These are phyloP conservation scores for Globisporangium cederbergense DNA, from an alignment of 352 stramenopile genomes.

Conservation along the genomic window DNA sequence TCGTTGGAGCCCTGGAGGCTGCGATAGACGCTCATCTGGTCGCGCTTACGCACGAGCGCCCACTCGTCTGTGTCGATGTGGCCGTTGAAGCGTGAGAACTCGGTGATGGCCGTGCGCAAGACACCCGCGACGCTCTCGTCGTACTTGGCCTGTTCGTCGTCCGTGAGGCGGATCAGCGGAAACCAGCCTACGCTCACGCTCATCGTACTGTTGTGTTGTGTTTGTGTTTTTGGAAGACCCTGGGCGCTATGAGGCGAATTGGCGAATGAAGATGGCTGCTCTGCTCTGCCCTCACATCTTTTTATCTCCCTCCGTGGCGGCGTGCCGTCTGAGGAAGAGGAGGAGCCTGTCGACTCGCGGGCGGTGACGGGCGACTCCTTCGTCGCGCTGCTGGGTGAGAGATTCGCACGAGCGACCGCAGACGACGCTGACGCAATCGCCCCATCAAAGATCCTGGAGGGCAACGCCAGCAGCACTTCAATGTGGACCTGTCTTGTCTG, in stretches of 20 bases:
- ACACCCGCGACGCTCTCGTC: slow-evolving; percentile 6
- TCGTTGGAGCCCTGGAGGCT: not conserved
- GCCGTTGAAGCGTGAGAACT: slow-evolving; percentile 17
- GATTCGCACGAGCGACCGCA: not conserved
- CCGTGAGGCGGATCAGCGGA: slow-evolving; percentile 15
- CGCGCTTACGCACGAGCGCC: slow-evolving; percentile 15
- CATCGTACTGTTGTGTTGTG: not conserved
- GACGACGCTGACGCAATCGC: slow-evolving; percentile 2
- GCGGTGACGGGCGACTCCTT: too few relatives aligned
- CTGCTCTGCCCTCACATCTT: not conserved
- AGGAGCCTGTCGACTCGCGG: not conserved
- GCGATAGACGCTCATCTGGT: slow-evolving; percentile 20
- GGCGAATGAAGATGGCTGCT: slow-evolving; percentile 4
- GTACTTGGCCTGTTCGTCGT: slow-evolving; percentile 12
- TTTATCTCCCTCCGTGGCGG: not conserved
- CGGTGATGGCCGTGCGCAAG: slow-evolving; percentile 7
- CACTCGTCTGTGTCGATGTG: slow-evolving; percentile 19
- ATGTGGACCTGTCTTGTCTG: not conserved
- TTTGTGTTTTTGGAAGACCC: too few relatives aligned
- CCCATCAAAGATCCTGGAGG: not conserved
- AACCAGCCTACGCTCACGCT: slow-evolving; percentile 14
- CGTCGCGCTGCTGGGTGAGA: too few relatives aligned
- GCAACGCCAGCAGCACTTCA: not conserved
- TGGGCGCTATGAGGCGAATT: slow-evolving; percentile 1
- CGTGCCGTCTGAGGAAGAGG: not conserved